phyloP scores from a whole-genome alignment of 768 basidiomycete genomes.

The Suillus ampliporus region DNA sequence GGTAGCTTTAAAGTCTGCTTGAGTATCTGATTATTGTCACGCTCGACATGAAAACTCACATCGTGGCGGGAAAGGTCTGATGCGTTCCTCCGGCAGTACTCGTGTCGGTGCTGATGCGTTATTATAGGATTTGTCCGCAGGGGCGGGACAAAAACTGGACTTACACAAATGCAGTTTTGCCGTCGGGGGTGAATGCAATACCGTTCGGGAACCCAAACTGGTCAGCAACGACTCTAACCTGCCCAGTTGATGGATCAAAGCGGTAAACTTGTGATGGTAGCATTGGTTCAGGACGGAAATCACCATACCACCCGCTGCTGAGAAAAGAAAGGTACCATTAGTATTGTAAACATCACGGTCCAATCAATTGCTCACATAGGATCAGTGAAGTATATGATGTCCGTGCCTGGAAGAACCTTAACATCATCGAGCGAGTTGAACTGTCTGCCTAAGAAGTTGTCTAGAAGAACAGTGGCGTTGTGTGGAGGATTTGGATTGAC shows the following conservation, averaged over 20 bases:
- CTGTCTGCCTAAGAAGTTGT: too few species aligned
- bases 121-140: conserved; percentile 13
- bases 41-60: conserved; percentile 50
- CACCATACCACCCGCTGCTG: conserved; percentile 67
- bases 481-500: conserved; percentile 65
- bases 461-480: too few species aligned
- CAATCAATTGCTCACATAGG: conserved; percentile 49
- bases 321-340: not conserved
- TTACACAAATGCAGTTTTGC: conserved; percentile 68
- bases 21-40: not conserved
- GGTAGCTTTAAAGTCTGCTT: conserved; percentile 49
- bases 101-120: conserved; percentile 38
- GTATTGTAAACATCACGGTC: not conserved
- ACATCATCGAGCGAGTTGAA: conserved; percentile 69
- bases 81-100: conserved; percentile 46
- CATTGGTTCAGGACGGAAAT: conserved; percentile 68
- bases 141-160: conserved; percentile 22
- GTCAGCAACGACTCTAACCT: conserved; percentile 75
- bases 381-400: conserved; percentile 79
- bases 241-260: conserved; percentile 67
- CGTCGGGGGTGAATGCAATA: conserved; percentile 70
- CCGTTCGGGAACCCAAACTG: conserved; percentile 77
- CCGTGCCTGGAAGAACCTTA: conserved; percentile 69
- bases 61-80: conserved; percentile 66
- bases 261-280: conserved; percentile 81